Base-by-base conservation (phyloP, 108 stramenopile genomes). In the Skeletonema potamos region DNA sequence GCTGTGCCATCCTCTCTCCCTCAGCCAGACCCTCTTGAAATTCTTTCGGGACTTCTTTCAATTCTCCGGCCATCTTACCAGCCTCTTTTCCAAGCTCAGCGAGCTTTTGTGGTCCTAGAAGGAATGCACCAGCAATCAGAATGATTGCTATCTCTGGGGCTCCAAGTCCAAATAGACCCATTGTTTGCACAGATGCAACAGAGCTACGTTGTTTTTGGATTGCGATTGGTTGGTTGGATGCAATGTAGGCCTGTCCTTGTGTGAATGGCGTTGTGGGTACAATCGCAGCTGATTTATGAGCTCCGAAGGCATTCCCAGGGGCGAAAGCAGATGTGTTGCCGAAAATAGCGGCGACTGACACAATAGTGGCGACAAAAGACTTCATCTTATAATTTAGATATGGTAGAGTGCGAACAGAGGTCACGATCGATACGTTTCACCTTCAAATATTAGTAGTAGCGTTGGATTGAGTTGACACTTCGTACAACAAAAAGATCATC, bases 1-100 rank as follows among this genome's bases (percentile, higher is more conserved):
- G 30, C 75, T 84, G 82, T 32, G 92, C 92, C 68, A 85, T 51
- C 64, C 75, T 78, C 82, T 97, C 96, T 22, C 95, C 96, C 68
- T 97, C 96, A 24, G 81, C 76, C 75, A 97, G 71, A 22, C 96
- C 96, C 64, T 90, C 85, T 85, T 97, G 95, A 81, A 97, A 97
- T 66, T 97, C 95, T 66, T 95, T 93, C 27, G 95, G 95, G 27
- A 96, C 93, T 68, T 96, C 96, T 81, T 97, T 97, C 41, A 97
- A 74, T 79, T 97, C 96, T 32, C 96, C 96, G 3, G 96, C 96
- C 82, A 97, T 96, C 82, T 93, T 93, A 68, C 96, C 96, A 12
- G 92, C 91, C 68, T 97, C 96, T 80, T 95, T 96, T 57, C 92
- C 92, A 29, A 97, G 76, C 60, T 90, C 89, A 32, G 93, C 94